These are phyloP conservation scores for Chrysoporthe austroafricana DNA, from an alignment of 2,329 filamentous ascomycete genomes.

Conservation along the genomic window DNA sequence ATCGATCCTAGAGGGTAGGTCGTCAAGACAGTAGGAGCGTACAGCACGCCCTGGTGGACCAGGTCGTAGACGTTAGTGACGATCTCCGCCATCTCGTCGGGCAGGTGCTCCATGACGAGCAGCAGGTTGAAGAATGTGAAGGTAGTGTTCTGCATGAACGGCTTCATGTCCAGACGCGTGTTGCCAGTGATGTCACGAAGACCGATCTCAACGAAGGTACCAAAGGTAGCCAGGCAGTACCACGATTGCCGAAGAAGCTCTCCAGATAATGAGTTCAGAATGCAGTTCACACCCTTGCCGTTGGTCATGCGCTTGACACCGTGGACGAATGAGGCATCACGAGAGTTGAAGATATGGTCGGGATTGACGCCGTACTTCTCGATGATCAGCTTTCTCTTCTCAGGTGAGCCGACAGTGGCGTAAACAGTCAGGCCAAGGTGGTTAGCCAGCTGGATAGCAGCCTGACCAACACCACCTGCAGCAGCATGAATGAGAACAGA, in stretches of 20 bases:
- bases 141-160: constrained; percentile 28
- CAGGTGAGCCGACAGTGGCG: constrained; percentile 24
- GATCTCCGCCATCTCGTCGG: constrained; percentile 23
- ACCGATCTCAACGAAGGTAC: constrained; percentile 29
- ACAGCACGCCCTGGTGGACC: constrained; percentile 22
- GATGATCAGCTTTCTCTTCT: constrained; percentile 18
- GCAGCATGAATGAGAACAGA: constrained; percentile 35
- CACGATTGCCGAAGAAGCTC: constrained; percentile 35
- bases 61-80: constrained; percentile 22
- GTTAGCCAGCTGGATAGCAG: constrained; percentile 23
- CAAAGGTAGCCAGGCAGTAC: constrained; percentile 28
- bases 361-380: constrained; percentile 31
- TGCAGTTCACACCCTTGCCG: constrained; percentile 37
- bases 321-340: constrained; percentile 34
- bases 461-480: constrained; percentile 30
- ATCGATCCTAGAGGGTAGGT: constrained; percentile 22
- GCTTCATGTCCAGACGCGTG: constrained; percentile 41
- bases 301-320: constrained; percentile 34
- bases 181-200: constrained; percentile 34
- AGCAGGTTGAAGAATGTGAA: constrained; percentile 39
- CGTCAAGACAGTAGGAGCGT: constrained; percentile 19
- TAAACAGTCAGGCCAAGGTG: constrained; percentile 29
- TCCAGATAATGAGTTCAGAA: constrained; percentile 38
- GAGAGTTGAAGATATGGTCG: constrained; percentile 37
- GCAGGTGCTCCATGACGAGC: constrained; percentile 25